phyloP scores from a whole-genome alignment of 2,329 filamentous ascomycete genomes.

The Cladosporium sp. region DNA sequence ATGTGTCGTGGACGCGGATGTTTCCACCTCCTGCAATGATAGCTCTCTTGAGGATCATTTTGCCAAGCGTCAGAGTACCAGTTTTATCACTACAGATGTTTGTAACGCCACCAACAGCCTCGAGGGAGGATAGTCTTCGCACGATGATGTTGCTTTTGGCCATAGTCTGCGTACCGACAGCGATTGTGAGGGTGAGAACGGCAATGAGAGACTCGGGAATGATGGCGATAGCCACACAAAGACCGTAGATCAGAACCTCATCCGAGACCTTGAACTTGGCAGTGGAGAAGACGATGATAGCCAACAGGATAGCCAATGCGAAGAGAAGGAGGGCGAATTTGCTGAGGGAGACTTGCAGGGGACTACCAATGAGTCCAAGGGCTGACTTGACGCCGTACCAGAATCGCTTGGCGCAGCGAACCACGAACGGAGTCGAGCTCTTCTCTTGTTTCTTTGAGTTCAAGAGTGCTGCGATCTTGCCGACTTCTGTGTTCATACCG shows the following conservation, averaged over 20 bases:
- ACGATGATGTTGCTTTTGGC: conserved; percentile 62
- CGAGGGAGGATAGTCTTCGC: conserved; percentile 61
- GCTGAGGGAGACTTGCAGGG: conserved; percentile 76
- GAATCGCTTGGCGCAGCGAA: conserved; percentile 9
- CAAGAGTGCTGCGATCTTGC: conserved; percentile 55
- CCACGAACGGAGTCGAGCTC: conserved; percentile 13
- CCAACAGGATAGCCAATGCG: conserved; percentile 65
- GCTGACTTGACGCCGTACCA: conserved; percentile 13
- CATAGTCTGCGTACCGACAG: conserved; percentile 62
- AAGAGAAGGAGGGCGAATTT: conserved; percentile 80
- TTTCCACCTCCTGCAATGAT: conserved; percentile 60
- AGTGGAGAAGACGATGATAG: conserved; percentile 65
- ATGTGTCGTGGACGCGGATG: conserved; percentile 56
- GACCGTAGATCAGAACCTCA: conserved; percentile 47
- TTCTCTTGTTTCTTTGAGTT: conserved; percentile 29
- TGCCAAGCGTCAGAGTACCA: conserved; percentile 52
- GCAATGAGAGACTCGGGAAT: conserved; percentile 58
- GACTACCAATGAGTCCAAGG: conserved; percentile 59
- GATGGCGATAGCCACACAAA: conserved; percentile 45
- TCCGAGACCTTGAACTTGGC: conserved; percentile 45
- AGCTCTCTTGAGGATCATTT: conserved; percentile 61
- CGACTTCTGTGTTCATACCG: conserved; percentile 66
- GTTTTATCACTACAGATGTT: conserved; percentile 70
- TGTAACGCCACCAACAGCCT: conserved; percentile 61
- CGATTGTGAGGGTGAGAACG: conserved; percentile 66